Conservation (phyloP, 208 protist species). For the Trypanosoma scelopori region DNA sequence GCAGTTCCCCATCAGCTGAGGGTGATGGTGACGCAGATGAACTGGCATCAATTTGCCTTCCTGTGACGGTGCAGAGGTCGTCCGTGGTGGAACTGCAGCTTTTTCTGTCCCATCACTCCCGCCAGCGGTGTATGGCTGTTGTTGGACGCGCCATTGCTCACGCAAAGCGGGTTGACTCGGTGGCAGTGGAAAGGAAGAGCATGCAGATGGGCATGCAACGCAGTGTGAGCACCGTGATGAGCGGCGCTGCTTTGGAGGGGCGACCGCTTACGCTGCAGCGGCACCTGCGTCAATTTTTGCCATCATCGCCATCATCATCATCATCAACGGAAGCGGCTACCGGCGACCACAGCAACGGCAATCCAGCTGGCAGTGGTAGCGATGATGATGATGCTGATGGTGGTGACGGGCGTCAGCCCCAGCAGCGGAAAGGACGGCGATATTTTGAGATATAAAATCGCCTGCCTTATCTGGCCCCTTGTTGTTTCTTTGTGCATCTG, state of each 20-base stretch:
- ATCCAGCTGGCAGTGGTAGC: not conserved
- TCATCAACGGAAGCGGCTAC: not conserved
- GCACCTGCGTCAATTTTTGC: slow-evolving; percentile 29
- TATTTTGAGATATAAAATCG: slow-evolving; percentile 20
- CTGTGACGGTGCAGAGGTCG: slow-evolving; percentile 9
- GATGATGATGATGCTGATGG: not conserved
- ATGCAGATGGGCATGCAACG: slow-evolving; percentile 23
- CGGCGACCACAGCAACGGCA: not conserved
- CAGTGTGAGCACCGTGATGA: slow-evolving; percentile 28
- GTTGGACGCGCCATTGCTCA: slow-evolving; percentile 41
- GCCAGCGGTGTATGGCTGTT: slow-evolving; percentile 47
- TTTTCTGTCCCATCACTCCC: slow-evolving; percentile 32
- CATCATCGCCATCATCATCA: not conserved
- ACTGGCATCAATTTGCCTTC: slow-evolving; percentile 19
- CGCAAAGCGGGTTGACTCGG: not conserved
- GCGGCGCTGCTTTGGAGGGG: slow-evolving; percentile 22
- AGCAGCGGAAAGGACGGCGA: not conserved
- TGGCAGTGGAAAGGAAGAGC: slow-evolving; percentile 1
- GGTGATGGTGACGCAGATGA: not conserved
- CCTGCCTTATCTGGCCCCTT: not conserved
- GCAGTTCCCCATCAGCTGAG: slow-evolving; percentile 1
- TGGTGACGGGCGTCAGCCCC: not conserved
- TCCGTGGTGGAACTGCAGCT: slow-evolving; percentile 43
- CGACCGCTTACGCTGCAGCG: slow-evolving; percentile 8
- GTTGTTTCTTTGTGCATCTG: not conserved